These are phyloP conservation scores for Nidula microcarpa DNA, from an alignment of 768 basidiomycete genomes.

Conservation along the genomic window DNA sequence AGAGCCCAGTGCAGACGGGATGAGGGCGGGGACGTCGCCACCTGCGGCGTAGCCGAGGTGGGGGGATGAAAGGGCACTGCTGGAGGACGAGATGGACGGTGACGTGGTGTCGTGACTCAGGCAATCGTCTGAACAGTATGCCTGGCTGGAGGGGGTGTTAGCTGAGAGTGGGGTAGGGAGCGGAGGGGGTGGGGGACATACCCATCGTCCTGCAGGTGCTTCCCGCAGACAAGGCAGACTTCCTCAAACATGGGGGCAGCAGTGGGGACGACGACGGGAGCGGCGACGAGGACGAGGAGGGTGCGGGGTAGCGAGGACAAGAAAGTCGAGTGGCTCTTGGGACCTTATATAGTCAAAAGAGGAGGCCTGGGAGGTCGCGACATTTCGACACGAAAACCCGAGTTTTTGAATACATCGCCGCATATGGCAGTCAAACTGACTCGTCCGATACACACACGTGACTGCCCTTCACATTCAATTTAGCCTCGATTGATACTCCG, in stretches of 20 bases:
- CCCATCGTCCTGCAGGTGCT: conserved; percentile 60
- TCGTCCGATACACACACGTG: no score
- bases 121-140: conserved; percentile 72
- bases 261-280: conserved; percentile 6
- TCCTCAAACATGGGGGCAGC: conserved; percentile 66
- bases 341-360: conserved; percentile 29
- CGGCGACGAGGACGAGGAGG: conserved; percentile 5
- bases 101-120: conserved; percentile 60
- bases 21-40: conserved; percentile 62
- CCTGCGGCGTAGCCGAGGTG: conserved; percentile 49
- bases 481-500: no score
- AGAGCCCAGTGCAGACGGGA: conserved; percentile 63
- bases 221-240: conserved; percentile 71
- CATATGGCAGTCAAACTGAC: neutral
- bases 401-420: conserved; percentile 23
- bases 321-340: conserved; percentile 5
- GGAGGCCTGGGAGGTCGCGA: conserved; percentile 30
- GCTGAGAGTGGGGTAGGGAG: conserved; percentile 2
- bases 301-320: conserved; percentile 10
- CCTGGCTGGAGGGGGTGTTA: conserved; percentile 34
- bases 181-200: conserved; percentile 28
- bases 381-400: conserved; percentile 29
- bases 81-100: conserved; percentile 63
- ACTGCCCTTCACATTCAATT: no score
- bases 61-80: conserved; percentile 69